Base-by-base conservation (phyloP, 306 rosid genomes). In the Fagus sylvatica region DNA sequence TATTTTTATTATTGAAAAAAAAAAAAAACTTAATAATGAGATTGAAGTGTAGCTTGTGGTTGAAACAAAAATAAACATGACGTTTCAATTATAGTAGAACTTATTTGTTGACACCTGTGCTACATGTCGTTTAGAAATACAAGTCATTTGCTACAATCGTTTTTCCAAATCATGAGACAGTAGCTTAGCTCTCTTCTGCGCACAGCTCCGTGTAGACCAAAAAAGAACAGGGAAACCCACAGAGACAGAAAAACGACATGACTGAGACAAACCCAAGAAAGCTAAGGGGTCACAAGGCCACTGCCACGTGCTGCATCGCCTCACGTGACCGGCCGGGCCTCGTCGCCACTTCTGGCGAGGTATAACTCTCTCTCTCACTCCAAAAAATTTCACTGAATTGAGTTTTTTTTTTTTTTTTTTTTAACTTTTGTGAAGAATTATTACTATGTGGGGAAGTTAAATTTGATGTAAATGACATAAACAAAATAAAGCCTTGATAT, bases 341-440 rank as follows among this genome's bases (percentile, higher is more conserved):
- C 74, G 82, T 92, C 71, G 90, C 86, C 85, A 89, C 97, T 82
- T 81, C 97, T 68, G 95, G 89, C 83, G 97, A 94, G 87, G 97
- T 94, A 39, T 1, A 62, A 7, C 43, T 53, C 65, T 74, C 42
- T 28, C 36, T 16, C 33, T n/a, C 54, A 40, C 34, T 53, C 0
- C 37, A 17, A 10, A 6, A 43, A 10, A 1, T 11, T 48, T 71
- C 36, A 19, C 81, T 22, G 28, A 22, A 22, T 46, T 19, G 13
- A 3, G 2, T 41, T 6, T 6, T n/a, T n/a, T 42, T 17, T 19
- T 69, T 10, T 30, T 67, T 7, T 22, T 40, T 40, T 28, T 17
- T 49, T n/a, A 28, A 62, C 28, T 5, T 64, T 36, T 12, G 3
- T 28, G 19, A 5, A 19, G 53, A 69, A 42, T 69, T 42, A 68